Percentiles rank a stretch among this genome's conserved stretches.
Evolutionary conservation across 2,329 filamentous ascomycete genomes (phyloP).

Genomic region (Cladosporium velox): DNA sequence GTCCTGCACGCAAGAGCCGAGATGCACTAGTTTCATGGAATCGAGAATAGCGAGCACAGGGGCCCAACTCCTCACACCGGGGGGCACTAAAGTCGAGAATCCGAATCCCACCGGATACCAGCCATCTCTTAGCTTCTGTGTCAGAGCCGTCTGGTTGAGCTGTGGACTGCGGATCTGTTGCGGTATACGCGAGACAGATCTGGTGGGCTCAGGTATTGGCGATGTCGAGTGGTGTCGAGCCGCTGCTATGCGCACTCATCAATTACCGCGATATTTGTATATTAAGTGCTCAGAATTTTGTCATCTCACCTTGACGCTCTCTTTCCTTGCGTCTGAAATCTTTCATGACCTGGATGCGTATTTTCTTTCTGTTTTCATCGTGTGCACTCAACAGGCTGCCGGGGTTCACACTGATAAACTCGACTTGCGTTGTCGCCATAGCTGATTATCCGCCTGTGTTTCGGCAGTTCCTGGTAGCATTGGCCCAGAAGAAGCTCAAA

Average conservation of each 20-base stretch:
- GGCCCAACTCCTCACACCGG: background rate
- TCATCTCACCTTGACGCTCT: slow-evolving; percentile 7
- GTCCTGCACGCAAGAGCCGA: slow-evolving; percentile 2
- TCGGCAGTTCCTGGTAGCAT: background rate
- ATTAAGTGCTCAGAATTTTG: background rate
- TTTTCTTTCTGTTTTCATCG: background rate
- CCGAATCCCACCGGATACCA: slow-evolving; percentile 13
- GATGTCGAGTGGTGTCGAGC: background rate
- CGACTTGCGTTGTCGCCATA: slow-evolving; percentile 7
- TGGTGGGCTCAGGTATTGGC: background rate
- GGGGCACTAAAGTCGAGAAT: slow-evolving; percentile 8
- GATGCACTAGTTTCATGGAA: slow-evolving; percentile 15
- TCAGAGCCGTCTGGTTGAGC: slow-evolving; percentile 14
- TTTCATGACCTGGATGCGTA: slow-evolving; percentile 15
- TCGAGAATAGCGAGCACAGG: slow-evolving; percentile 15
- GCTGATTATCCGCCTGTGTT: background rate
- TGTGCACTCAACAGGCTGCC: background rate
- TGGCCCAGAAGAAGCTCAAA: background rate
- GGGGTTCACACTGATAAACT: slow-evolving; percentile 15
- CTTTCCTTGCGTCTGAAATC: slow-evolving; percentile 15
- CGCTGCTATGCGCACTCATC: background rate
- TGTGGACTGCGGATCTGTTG: slow-evolving; percentile 5
- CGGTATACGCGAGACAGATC: background rate
- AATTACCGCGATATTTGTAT: background rate
- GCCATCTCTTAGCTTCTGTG: slow-evolving; percentile 11